Percentiles rank a stretch among this genome's conserved stretches.
These are phyloP conservation scores for Xylaria sp. DNA, from an alignment of 2,329 filamentous ascomycete species.

Conservation along the genomic window DNA sequence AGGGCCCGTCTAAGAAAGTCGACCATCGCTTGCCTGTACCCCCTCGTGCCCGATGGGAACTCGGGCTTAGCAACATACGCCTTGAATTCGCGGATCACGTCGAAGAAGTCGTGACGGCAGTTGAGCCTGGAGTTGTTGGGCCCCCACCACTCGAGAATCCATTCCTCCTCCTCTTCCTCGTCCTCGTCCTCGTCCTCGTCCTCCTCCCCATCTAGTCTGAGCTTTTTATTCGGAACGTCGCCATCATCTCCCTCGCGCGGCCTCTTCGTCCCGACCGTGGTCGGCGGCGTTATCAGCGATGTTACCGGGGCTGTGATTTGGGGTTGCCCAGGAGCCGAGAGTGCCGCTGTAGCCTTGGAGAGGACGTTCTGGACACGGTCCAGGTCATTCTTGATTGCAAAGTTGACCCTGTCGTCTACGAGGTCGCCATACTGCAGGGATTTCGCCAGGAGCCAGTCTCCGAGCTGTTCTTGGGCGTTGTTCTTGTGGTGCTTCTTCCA, in stretches of 20 bases:
- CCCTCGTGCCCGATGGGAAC: conserved; percentile 6
- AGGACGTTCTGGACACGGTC: not conserved
- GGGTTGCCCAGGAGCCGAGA: no score
- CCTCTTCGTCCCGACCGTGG: not conserved
- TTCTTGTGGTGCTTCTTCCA: conserved; percentile 23
- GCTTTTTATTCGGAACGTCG: conserved; percentile 15
- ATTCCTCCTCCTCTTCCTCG: no score
- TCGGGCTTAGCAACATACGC: conserved; percentile 25
- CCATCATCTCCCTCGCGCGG: not conserved
- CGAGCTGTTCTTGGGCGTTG: not conserved
- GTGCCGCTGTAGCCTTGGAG: conserved; percentile 3
- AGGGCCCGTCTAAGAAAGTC: conserved; percentile 22
- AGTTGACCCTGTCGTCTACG: not conserved
- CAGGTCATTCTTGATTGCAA: not conserved
- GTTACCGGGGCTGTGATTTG: no score
- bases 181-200: no score
- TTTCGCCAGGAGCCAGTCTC: conserved; percentile 16
- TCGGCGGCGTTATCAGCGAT: no score
- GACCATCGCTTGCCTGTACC: not conserved
- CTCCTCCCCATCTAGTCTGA: not conserved
- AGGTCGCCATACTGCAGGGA: not conserved
- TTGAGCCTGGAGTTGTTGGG: conserved; percentile 25
- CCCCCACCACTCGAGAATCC: no score
- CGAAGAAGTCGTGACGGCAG: conserved; percentile 25
- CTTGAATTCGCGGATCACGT: conserved; percentile 27